Base-by-base conservation (phyloP, 1,139 yeast species). In the Debaryomycetaceae sp. region DNA sequence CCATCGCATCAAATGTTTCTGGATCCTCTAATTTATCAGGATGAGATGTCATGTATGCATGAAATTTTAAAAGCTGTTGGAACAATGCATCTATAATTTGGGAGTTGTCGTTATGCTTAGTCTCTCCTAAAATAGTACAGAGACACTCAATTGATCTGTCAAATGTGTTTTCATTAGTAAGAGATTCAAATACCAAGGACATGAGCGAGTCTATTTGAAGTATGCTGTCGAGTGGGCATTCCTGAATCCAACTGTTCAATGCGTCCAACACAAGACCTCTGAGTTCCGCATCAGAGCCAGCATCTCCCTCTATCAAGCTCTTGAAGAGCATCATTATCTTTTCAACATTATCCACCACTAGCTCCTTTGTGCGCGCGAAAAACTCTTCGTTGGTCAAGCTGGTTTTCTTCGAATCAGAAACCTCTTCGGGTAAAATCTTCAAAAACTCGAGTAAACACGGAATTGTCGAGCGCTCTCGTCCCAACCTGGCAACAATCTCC, bases 121-220 rank as follows among this genome's bases (percentile, higher is more conserved):
- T 88, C 61, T 91, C 97, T 37, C 80, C 72, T 38, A 92, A 67
- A 37, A 91, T 79, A 1, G 95, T 78, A 43, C 87, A 78, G 28
- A 92, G 69, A 61, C 97, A 87, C 44, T 91, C 98, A 28, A 87
- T 73, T 0, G 96, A 83, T n/a, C 86, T 81, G 40, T 91, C 97
- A 57, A 91, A 88, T 1, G 87, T 78, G 17, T 79, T 80, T 28
- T 81, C 85, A 39, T 74, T 69, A 7, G 74, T 57, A 36, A 92
- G 66, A 1, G 95, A 84, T 39, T 73, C 75, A 58, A 89, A 87
- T 19, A 91, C 77, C 41, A 89, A 64, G 11, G 77, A 69, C 19
- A 91, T 78, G 37, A 92, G 64, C 1, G 83, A 65, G 15, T 81
- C 75, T 30, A 86, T 77, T 14, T 78, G 69, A 37, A 88, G 62